Evolutionary conservation across 140 eudicot genomes (phyloP), one percentile per base, ranked within the genome.

Genomic region (Stevia rebaudiana): DNA sequence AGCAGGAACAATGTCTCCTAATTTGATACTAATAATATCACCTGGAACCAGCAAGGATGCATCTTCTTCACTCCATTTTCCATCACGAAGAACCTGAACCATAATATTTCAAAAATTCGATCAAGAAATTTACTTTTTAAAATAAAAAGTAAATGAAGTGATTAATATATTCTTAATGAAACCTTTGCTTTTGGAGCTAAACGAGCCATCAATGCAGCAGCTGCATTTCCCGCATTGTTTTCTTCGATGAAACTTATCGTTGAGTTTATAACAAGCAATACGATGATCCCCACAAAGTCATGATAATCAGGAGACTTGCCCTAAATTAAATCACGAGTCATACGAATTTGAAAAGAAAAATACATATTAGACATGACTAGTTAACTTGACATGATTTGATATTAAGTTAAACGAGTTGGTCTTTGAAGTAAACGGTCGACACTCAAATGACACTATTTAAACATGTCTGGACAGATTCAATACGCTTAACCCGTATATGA

Each of bases 121-220:
- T 52, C 60, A 10, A 55, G 50, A 42, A 18, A 19, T 19, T 12
- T 57, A 10, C 12, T 30, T 53, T 15, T 11, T n/a, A 24, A 12
- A 56, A 44, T 43, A n/a, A 49, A 11, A 11, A 13, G 28, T 4
- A 11, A 19, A 39, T 18, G 36, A 12, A 24, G 8, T 23, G 6
- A 51, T 39, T 8, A 7, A 6, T 36, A 36, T 36, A 4, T 5
- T 0, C 8, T 8, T 6, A 36, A 6, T 8, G 8, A 11, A 54
- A 89, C 97, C 98, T 87, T 91, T 28, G 98, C 96, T 81, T 85
- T 87, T 0, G 96, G 98, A 3, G 98, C 98, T 72, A 91, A 75
- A 43, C 98, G 91, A 40, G 98, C 96, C 98, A 91, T 91, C 49
- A 91, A 81, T 54, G 98, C 98, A 39, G 98, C 98, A 16, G 98